Evolutionary conservation across 148 eudicot genomes (phyloP), one percentile per base, ranked within the genome.

Genomic region (Camellia sinensis): DNA sequence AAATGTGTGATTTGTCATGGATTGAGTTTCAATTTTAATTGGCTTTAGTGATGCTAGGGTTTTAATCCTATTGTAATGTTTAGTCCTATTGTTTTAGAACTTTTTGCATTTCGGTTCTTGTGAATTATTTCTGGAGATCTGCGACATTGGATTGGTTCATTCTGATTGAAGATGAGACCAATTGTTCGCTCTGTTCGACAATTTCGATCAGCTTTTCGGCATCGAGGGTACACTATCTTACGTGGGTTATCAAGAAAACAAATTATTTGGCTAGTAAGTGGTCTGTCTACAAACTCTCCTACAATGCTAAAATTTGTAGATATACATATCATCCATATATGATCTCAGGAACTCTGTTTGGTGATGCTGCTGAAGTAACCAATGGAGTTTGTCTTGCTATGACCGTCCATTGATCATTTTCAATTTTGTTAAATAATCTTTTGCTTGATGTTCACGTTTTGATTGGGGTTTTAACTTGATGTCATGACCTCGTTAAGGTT

Each of bases 331-430:
- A 76, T 3, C 87, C 75, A 44, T 82, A 5, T 65, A 71, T 82
- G 82, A 74, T 86, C 53, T 78, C 88, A 57, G 85, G 91, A 83
- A 76, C 88, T 19, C 65, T 88, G 17, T 80, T 83, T 75, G 84
- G 79, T n/a, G 86, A 86, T 81, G 89, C 89, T 62, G 83, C 83
- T 80, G 79, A 79, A 79, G 81, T 71, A 74, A 66, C 85, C 3
- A 69, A 64, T 80, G 85, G 84, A 88, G 98, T 95, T 92, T 67
- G 65, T 67, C 59, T 77, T 71, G 37, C 75, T 17, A 45, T 64
- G 37, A 76, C 19, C 21, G 10, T 71, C 18, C 19, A 45, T 43
- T 2, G 21, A 52, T 50, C 65, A 53, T 65, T 61, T 69, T 44
- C 14, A 8, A 29, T 29, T 14, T 53, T 12, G 15, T 53, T 21